Percentiles rank a stretch among this genome's conserved stretches.
Conservation (phyloP, 2,329 filamentous ascomycete species). For the Graphiopsis chlorocephala region DNA sequence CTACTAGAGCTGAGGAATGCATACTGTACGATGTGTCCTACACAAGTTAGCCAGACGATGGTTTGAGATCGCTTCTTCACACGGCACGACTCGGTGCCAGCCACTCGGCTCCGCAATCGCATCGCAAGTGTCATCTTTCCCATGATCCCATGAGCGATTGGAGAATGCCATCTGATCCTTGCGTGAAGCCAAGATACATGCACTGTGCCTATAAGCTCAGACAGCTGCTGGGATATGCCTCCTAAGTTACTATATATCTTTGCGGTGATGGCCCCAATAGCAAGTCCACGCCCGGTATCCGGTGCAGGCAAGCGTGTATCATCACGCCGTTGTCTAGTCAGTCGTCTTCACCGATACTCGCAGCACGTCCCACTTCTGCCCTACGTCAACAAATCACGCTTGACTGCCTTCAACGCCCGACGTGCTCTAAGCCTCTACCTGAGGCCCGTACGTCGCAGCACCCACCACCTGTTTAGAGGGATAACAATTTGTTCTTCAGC, state of each 20-base stretch:
- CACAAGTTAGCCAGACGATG: background rate
- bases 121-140: background rate
- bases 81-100: background rate
- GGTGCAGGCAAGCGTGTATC: background rate
- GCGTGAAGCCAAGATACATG: background rate
- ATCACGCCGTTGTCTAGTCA: background rate
- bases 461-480: slow-evolving; percentile 2
- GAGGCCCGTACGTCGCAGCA: slow-evolving; percentile 6
- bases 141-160: background rate
- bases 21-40: background rate
- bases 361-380: slow-evolving; percentile 1
- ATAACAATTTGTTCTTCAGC: background rate
- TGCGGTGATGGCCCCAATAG: background rate
- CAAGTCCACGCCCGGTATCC: background rate
- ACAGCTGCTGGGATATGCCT: background rate
- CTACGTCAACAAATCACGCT: slow-evolving; percentile 2
- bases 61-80: background rate
- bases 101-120: background rate
- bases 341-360: slow-evolving; percentile 1
- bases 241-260: background rate
- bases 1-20: background rate
- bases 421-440: background rate
- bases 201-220: background rate
- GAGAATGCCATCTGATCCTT: background rate
- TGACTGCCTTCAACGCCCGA: background rate